Conservation (phyloP, 768 basidiomycete species). For the Leccinum boreale region DNA sequence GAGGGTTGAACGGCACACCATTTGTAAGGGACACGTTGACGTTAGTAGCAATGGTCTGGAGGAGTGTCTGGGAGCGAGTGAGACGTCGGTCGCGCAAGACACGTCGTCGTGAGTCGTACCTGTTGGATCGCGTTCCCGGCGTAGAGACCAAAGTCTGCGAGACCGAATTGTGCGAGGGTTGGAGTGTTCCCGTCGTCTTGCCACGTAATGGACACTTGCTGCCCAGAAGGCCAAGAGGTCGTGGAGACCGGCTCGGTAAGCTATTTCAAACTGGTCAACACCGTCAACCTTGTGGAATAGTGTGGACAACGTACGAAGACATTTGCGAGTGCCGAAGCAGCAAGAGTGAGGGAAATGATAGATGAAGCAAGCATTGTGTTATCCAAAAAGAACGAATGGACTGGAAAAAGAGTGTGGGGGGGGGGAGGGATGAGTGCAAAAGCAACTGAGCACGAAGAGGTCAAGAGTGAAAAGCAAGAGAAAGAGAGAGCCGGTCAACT, state of each 20-base stretch:
- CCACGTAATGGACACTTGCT: slow-evolving; percentile 53
- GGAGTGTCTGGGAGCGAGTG: slow-evolving; percentile 40
- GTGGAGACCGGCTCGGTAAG: slow-evolving; percentile 52
- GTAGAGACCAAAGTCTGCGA: slow-evolving; percentile 54
- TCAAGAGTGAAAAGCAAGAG: neutral
- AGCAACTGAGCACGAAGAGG: neutral
- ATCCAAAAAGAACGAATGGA: slow-evolving; percentile 15
- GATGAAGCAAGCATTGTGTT: slow-evolving; percentile 49
- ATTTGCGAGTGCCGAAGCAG: slow-evolving; percentile 51
- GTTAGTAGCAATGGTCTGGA: slow-evolving; percentile 49
- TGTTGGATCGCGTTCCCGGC: slow-evolving; percentile 60
- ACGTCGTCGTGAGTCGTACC: slow-evolving; percentile 35
- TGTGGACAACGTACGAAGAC: slow-evolving; percentile 48
- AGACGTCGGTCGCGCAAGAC: neutral
- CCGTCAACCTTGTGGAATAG: neutral
- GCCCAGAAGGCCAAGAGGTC: slow-evolving; percentile 48
- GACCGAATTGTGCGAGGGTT: slow-evolving; percentile 48
- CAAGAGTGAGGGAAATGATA: slow-evolving; percentile 48
- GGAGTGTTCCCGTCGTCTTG: slow-evolving; percentile 51
- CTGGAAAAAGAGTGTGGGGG: slow-evolving; percentile 24
- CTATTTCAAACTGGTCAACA: slow-evolving; percentile 33
- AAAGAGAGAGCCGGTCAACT: neutral
- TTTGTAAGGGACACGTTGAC: slow-evolving; percentile 50
- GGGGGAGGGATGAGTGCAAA: slow-evolving; percentile 1
- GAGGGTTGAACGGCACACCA: slow-evolving; percentile 50